Percentiles rank a stretch among this genome's conserved stretches.
Conservation (phyloP, 2,329 filamentous ascomycete genomes). For the Colletotrichum sp. region DNA sequence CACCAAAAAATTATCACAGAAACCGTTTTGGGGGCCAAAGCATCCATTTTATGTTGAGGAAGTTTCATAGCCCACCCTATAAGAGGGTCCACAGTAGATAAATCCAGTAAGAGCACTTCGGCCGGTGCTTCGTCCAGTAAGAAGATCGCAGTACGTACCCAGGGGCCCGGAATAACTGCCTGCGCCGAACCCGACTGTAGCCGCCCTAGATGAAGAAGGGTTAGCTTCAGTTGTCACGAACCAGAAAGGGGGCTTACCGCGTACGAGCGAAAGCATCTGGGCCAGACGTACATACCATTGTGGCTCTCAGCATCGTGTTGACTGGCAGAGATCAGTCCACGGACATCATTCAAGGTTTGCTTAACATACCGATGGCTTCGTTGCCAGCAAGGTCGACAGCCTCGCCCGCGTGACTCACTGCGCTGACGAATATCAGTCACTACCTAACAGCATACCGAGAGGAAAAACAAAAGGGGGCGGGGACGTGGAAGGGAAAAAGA, state of each 20-base stretch:
- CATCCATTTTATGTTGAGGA: not conserved
- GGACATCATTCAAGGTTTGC: not conserved
- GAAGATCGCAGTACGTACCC: not conserved
- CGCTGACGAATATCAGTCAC: not conserved
- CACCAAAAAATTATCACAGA: too few species aligned
- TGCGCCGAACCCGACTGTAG: accelerated
- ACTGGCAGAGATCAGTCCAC: not conserved
- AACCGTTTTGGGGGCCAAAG: too few species aligned
- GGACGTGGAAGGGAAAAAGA: too few species aligned
- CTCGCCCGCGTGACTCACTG: not conserved
- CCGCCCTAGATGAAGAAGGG: too few species aligned
- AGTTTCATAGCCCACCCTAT: not conserved
- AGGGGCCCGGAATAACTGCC: not conserved
- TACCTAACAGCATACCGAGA: too few species aligned
- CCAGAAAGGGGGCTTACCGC: too few species aligned
- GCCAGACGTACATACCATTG: not conserved
- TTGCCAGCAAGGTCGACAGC: not conserved
- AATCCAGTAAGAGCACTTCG: not conserved
- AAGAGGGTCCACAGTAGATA: not conserved
- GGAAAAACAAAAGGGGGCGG: too few species aligned
- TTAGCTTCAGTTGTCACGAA: too few species aligned
- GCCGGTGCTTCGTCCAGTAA: not conserved
- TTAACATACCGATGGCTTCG: too few species aligned
- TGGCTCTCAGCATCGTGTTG: not conserved
- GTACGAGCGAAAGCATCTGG: not conserved